Evolutionary conservation across 1,139 yeast species (phyloP).

Genomic region (Pneumocystis carinii): DNA sequence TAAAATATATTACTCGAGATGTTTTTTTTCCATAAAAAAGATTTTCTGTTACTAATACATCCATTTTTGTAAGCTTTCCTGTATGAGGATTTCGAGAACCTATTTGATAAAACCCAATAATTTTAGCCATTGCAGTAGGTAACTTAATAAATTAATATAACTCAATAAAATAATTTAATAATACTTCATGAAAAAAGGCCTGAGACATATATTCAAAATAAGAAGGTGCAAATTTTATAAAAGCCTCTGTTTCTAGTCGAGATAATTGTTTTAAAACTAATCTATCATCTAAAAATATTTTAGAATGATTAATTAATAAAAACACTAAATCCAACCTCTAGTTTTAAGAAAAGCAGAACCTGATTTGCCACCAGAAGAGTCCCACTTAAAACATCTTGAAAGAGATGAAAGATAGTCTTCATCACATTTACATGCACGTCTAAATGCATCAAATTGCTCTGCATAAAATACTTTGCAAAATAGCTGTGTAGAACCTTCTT

Average conservation of each 20-base stretch:
- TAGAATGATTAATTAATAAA: neutral
- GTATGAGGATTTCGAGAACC: conserved; percentile 66
- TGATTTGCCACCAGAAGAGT: conserved; percentile 89
- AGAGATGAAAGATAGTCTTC: conserved; percentile 73
- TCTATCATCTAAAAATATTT: conserved; percentile 48
- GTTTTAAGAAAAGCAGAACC: conserved; percentile 91
- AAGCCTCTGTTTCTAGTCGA: conserved; percentile 79
- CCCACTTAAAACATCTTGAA: conserved; percentile 89
- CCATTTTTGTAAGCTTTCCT: conserved; percentile 70
- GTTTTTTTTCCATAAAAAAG: conserved; percentile 73
- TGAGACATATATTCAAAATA: conserved; percentile 94
- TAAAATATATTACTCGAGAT: conserved; percentile 30
- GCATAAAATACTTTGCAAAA: conserved; percentile 91
- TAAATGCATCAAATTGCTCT: conserved; percentile 89
- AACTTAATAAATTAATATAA: conserved; percentile 21
- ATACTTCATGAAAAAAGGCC: conserved; percentile 68
- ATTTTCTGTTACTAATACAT: conserved; percentile 90
- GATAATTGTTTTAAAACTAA: conserved; percentile 81
- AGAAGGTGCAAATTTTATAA: conserved; percentile 88
- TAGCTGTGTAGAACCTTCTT: conserved; percentile 66
- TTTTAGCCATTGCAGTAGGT: conserved; percentile 86
- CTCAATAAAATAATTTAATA: neutral
- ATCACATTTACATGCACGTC: conserved; percentile 68
- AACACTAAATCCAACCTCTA: neutral
- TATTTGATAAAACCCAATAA: conserved; percentile 89